Evolutionary conservation across 139 green algal genomes (phyloP).

Genomic region (Micractinium sp.): DNA sequence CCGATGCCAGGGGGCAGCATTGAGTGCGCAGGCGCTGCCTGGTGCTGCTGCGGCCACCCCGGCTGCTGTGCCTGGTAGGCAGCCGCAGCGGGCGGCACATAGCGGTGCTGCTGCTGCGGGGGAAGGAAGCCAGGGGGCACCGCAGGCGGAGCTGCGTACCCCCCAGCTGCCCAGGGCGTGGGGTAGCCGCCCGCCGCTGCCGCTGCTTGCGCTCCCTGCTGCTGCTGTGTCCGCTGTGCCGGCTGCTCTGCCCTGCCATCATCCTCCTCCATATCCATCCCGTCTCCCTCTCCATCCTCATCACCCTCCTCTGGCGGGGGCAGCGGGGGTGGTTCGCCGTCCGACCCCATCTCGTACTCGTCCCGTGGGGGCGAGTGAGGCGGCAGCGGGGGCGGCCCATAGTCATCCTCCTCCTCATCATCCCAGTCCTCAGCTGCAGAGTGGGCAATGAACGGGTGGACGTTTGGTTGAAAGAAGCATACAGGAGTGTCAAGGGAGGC

Average conservation of each 20-base stretch:
- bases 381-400: constrained; percentile 30
- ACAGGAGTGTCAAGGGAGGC: no score
- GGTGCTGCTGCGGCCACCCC: background rate
- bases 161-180: background rate
- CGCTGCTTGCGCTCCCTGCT: background rate
- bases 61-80: background rate
- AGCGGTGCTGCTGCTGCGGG: background rate
- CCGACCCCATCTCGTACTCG: constrained; percentile 1
- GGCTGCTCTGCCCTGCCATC: background rate
- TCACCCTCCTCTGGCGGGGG: background rate
- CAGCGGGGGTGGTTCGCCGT: background rate
- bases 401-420: background rate
- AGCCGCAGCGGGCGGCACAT: background rate
- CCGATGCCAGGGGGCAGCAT: background rate
- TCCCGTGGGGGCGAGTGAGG: constrained; percentile 29
- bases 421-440: background rate
- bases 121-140: background rate
- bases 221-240: background rate
- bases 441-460: background rate
- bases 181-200: background rate
- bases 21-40: background rate
- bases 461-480: background rate
- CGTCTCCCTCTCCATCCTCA: background rate
- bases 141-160: background rate
- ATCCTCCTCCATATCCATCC: background rate